Base-by-base conservation (phyloP, 192 early-diverging fungal species). In the Coemansia umbellata region DNA sequence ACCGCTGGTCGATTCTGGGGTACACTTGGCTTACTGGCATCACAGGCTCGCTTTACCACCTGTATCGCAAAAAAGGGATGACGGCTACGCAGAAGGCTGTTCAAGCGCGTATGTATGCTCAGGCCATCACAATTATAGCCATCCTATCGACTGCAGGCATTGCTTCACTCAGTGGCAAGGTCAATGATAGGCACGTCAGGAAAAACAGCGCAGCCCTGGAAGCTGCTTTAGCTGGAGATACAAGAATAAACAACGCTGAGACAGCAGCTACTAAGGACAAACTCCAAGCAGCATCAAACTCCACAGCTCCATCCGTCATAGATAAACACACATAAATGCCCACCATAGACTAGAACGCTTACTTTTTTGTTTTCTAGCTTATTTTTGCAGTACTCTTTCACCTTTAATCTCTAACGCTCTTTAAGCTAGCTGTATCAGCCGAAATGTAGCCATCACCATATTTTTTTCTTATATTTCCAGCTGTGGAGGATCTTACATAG, bases 71-170 rank as follows among this genome's bases (percentile, higher is more conserved):
- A 47, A 80, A 75, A 58, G 71, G 82, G 19, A 74, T 87, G 55
- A 63, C 74, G 1, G 59, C 58, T 5, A 69, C 81, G n/a, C 84
- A 87, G 54, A 85, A 86, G 50, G 28, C 82, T 2, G 84, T 86
- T 2, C 84, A 87, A 55, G 86, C 86, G 1, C 80, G 86, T 56
- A 84, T 87, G 82, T 86, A 85, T 59, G 81, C 86, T 5, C 86
- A 87, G 71, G 68, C 74, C 8, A 78, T 82, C 40, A 85, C 84
- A 22, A 69, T 87, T 44, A 62, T 78, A 14, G 82, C 81, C 1
- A 65, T 87, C 15, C 63, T 85, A 61, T 82, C 76, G 2, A 82
- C 82, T 1, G 86, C 84, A 4, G 77, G 63, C 19, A 50, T 87
- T 26, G 78, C 68, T 2, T 77, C 74, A 37, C 36, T 77, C 13